phyloP scores from a whole-genome alignment of 345 rosid genomes.

The Zanthoxylum bungeanum region DNA sequence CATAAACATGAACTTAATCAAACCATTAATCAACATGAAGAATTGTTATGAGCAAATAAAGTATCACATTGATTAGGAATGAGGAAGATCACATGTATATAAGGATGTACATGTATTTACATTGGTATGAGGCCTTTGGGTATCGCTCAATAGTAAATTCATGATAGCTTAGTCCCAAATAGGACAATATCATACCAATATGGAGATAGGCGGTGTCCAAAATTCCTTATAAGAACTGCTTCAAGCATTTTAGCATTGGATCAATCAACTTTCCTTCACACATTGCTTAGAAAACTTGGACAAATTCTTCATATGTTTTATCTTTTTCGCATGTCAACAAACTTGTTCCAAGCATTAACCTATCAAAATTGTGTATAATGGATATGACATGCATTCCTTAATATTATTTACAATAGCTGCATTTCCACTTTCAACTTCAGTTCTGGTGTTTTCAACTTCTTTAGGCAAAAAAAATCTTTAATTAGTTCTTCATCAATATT shows the following conservation, averaged over 20 bases:
- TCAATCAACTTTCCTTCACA: slow-evolving; percentile 60
- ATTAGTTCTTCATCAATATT: slow-evolving; percentile 59
- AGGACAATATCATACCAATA: no score
- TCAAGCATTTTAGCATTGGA: slow-evolving; percentile 64
- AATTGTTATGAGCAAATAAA: no score
- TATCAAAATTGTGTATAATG: slow-evolving; percentile 60
- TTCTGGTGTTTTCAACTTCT: slow-evolving; percentile 56
- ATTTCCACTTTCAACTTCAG: slow-evolving; percentile 48
- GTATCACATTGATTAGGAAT: no score
- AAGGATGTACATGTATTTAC: no score
- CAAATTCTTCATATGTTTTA: slow-evolving; percentile 66
- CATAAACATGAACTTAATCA: no score
- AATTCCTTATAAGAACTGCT: no score
- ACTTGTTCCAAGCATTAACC: slow-evolving; percentile 48
- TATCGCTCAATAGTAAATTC: no score
- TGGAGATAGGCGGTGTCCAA: no score
- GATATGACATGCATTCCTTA: slow-evolving; percentile 68
- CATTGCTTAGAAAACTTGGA: slow-evolving; percentile 57
- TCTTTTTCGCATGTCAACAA: slow-evolving; percentile 66
- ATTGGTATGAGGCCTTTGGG: no score
- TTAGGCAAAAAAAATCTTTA: slow-evolving; percentile 45
- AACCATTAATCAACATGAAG: no score
- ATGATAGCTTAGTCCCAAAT: no score
- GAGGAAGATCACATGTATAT: no score
- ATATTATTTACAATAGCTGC: slow-evolving; percentile 51